These are phyloP conservation scores for Albatrellus ellisii DNA, from an alignment of 768 basidiomycete genomes.

Conservation along the genomic window DNA sequence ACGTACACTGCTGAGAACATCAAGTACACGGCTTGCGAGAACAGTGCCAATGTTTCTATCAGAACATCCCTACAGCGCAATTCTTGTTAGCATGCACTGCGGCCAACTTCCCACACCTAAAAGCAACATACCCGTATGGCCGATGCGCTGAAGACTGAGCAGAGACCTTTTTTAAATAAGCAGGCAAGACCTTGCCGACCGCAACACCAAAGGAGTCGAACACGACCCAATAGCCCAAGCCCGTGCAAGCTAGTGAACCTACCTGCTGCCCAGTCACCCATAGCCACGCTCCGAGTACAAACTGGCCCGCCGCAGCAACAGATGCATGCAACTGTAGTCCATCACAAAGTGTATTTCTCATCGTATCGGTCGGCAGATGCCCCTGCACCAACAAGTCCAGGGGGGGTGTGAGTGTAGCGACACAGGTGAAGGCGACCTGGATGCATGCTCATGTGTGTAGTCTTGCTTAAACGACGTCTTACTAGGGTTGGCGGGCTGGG, in stretches of 20 bases:
- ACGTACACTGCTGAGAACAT: slow-evolving; percentile 93
- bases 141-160: slow-evolving; percentile 22
- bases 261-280: slow-evolving; percentile 88
- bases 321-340: no score
- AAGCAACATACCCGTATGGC: slow-evolving; percentile 51
- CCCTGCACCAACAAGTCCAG: no score
- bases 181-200: slow-evolving; percentile 32
- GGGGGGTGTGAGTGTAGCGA: neutral
- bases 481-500: slow-evolving; percentile 8
- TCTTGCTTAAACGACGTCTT: slow-evolving; percentile 2
- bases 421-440: neutral
- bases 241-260: slow-evolving; percentile 80
- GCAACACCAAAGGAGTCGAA: slow-evolving; percentile 84
- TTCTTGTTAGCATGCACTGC: neutral
- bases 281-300: slow-evolving; percentile 54
- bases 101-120: neutral
- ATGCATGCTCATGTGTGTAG: neutral
- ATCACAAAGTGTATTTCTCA: no score
- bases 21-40: slow-evolving; percentile 86
- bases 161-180: slow-evolving; percentile 26
- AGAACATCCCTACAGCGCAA: slow-evolving; percentile 39
- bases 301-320: slow-evolving; percentile 30
- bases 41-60: slow-evolving; percentile 58
- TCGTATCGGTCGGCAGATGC: no score
- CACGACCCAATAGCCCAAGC: slow-evolving; percentile 91